A percentile compares a stretch with the other conserved stretches of the same genome.
Conservation (phyloP, 2,329 filamentous ascomycete species). For the Trichophyton rubrum region DNA sequence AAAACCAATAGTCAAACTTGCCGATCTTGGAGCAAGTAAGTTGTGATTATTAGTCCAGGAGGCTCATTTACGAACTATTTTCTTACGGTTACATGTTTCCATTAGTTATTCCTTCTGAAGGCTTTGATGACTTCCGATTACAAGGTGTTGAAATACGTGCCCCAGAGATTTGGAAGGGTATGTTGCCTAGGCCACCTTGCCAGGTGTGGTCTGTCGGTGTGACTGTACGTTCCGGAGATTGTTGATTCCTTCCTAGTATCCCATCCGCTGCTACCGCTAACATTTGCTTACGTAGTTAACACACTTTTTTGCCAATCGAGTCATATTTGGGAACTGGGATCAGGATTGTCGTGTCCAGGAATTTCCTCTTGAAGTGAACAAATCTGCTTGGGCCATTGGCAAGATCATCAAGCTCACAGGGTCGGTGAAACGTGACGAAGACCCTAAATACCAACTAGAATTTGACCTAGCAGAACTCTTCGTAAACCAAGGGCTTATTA, state of each 20-base stretch:
- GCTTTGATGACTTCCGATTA: background rate
- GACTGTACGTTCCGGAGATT: constrained; percentile 7
- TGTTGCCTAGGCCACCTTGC: constrained; percentile 5
- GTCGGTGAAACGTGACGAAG: constrained; percentile 4
- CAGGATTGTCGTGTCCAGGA: constrained; percentile 2
- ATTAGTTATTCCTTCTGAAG: constrained; percentile 8
- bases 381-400: constrained; percentile 10
- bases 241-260: background rate
- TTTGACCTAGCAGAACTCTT: constrained; percentile 10
- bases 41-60: background rate
- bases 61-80: background rate
- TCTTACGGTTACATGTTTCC: background rate
- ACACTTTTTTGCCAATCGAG: constrained; percentile 7
- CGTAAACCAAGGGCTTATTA: constrained; percentile 6
- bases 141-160: constrained; percentile 11
- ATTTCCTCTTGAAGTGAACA: constrained; percentile 4
- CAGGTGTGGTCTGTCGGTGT: constrained; percentile 13
- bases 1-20: constrained; percentile 8
- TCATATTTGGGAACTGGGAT: constrained; percentile 9
- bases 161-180: constrained; percentile 13
- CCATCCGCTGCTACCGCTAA: background rate
- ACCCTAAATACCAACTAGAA: constrained; percentile 8
- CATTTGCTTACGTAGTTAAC: constrained; percentile 4
- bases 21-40: constrained; percentile 8
- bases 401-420: constrained; percentile 11